Percentiles rank a stretch among this genome's conserved stretches.
Evolutionary conservation across 164 flowering plant genomes (phyloP).

Genomic region (Magnolia sinica): DNA sequence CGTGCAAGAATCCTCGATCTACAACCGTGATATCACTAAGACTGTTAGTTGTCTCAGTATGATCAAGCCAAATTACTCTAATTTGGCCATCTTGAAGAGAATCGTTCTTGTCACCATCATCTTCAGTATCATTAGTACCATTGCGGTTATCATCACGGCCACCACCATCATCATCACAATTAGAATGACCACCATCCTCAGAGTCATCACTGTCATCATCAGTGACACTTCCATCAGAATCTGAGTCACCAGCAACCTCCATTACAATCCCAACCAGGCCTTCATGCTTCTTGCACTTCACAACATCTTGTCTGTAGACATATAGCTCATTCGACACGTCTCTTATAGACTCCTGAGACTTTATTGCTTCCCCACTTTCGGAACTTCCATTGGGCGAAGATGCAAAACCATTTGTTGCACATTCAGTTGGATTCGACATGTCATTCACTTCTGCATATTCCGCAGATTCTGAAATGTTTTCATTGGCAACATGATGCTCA

Average conservation of each 20-base stretch:
- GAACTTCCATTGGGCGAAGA: constrained; percentile 14
- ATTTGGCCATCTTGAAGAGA: constrained; percentile 69
- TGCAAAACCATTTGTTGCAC: constrained; percentile 7
- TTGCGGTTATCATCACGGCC: constrained; percentile 4
- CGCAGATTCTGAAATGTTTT: constrained; percentile 13
- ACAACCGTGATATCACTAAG: constrained; percentile 52
- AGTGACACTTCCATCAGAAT: constrained; percentile 34
- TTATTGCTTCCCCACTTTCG: constrained; percentile 19
- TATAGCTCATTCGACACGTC: constrained; percentile 23
- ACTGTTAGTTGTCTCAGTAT: constrained; percentile 51
- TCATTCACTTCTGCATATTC: constrained; percentile 6
- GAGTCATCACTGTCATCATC: constrained; percentile 14
- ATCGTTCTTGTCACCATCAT: constrained; percentile 23
- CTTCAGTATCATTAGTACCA: constrained; percentile 18
- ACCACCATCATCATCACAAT: constrained; percentile 9
- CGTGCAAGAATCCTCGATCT: constrained; percentile 88
- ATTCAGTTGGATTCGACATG: constrained; percentile 6
- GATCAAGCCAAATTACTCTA: constrained; percentile 83
- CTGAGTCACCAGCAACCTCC: constrained; percentile 52
- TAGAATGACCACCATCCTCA: constrained; percentile 27
- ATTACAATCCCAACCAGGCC: constrained; percentile 38
- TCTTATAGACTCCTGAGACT: constrained; percentile 19
- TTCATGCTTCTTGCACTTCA: constrained; percentile 37
- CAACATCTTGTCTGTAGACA: constrained; percentile 81
- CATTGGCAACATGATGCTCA: constrained; percentile 22